These are phyloP conservation scores for Colletotrichum euphorbiae DNA, from an alignment of 2,329 filamentous ascomycete genomes.

Conservation along the genomic window DNA sequence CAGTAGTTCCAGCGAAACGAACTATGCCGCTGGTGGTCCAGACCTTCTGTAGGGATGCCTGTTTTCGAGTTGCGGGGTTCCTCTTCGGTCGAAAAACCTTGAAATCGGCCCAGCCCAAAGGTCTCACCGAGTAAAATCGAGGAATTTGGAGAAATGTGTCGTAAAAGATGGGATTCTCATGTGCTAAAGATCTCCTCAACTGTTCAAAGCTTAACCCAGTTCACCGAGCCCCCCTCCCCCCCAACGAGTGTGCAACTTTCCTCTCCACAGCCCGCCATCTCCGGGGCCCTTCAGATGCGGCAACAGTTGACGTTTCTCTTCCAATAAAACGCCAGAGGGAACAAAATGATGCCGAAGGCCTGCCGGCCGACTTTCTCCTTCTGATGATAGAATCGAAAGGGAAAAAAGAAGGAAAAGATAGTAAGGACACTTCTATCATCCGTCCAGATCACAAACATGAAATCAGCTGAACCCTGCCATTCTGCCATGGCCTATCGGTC, in stretches of 20 bases:
- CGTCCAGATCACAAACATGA: neutral
- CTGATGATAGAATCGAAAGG: slow-evolving; percentile 21
- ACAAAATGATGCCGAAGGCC: slow-evolving; percentile 1
- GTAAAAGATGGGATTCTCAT: slow-evolving; percentile 18
- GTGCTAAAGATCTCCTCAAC: neutral
- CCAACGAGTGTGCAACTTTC: slow-evolving; percentile 16
- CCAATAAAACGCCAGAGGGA: slow-evolving; percentile 20
- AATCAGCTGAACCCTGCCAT: slow-evolving; percentile 29
- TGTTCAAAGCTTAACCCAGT: slow-evolving; percentile 1
- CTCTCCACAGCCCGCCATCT: neutral
- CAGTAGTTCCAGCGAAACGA: neutral
- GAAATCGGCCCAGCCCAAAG: too few species aligned
- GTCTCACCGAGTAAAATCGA: neutral
- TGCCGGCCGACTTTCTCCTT: slow-evolving; percentile 28
- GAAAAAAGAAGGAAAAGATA: neutral
- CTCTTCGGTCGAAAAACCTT: too few species aligned
- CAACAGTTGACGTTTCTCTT: neutral
- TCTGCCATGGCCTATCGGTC: slow-evolving; percentile 19
- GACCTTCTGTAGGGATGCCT: neutral
- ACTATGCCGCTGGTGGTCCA: neutral
- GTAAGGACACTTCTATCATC: neutral
- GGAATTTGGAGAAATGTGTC: slow-evolving; percentile 5
- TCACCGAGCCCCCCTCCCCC: neutral
- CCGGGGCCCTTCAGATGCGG: neutral
- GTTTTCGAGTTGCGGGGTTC: too few species aligned